Evolutionary conservation across 352 stramenopile species (phyloP).

Genomic region (Phytophthora idaei): DNA sequence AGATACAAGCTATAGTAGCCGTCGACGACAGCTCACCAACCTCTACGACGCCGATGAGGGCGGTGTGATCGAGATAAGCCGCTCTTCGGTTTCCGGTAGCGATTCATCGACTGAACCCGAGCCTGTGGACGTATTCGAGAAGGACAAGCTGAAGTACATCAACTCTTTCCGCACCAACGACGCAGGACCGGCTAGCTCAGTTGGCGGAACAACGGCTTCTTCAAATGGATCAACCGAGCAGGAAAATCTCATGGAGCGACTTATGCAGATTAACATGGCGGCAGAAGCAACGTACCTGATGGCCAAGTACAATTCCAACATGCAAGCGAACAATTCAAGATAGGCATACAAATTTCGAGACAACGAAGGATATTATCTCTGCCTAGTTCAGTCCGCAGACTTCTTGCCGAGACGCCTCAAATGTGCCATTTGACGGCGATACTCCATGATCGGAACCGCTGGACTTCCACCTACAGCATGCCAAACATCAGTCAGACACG

Average conservation of each 20-base stretch:
- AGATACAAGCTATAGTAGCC: slow-evolving; percentile 13
- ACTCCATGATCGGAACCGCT: slow-evolving; percentile 82
- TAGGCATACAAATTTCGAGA: slow-evolving; percentile 5
- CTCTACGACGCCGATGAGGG: slow-evolving; percentile 46
- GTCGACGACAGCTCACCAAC: slow-evolving; percentile 15
- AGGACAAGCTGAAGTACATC: slow-evolving; percentile 73
- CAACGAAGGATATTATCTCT: too few species aligned
- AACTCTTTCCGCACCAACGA: slow-evolving; percentile 55
- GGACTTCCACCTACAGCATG: slow-evolving; percentile 56
- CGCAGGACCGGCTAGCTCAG: slow-evolving; percentile 4
- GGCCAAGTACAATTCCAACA: slow-evolving; percentile 72
- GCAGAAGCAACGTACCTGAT: slow-evolving; percentile 74
- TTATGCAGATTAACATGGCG: slow-evolving; percentile 71
- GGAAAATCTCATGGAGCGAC: slow-evolving; percentile 60
- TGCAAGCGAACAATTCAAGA: slow-evolving; percentile 35
- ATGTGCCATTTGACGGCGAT: slow-evolving; percentile 70
- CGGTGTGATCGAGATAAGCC: slow-evolving; percentile 46
- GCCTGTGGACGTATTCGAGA: slow-evolving; percentile 47
- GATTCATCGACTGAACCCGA: slow-evolving; percentile 30
- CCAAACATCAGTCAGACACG: slow-evolving; percentile 15
- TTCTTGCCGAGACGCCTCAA: slow-evolving; percentile 60
- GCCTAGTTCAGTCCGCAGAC: slow-evolving; percentile 3
- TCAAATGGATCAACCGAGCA: slow-evolving; percentile 33
- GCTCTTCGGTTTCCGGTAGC: slow-evolving; percentile 28
- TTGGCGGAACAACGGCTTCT: slow-evolving; percentile 10